These are phyloP conservation scores for Zopfia rhizophila DNA, from an alignment of 2,329 filamentous ascomycete species.

Conservation along the genomic window DNA sequence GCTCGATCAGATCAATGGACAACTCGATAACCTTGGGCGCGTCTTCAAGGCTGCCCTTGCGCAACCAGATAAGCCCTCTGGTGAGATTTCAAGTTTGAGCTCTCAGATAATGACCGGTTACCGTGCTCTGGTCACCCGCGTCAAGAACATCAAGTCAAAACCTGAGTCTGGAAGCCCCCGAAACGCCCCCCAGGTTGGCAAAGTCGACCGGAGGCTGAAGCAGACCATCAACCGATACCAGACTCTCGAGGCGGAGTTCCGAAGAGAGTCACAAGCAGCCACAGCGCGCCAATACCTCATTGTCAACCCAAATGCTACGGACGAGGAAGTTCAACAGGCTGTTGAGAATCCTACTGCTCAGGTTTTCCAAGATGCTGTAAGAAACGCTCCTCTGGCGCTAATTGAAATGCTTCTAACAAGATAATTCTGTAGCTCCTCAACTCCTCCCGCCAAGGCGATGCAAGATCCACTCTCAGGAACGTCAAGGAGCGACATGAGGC, in stretches of 20 bases:
- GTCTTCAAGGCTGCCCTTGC: conserved; percentile 78
- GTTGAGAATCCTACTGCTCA: conserved; percentile 79
- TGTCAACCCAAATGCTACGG: conserved; percentile 81
- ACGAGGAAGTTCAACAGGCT: conserved; percentile 80
- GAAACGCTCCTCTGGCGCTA: conserved; percentile 27
- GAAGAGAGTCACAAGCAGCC: conserved; percentile 82
- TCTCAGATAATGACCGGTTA: conserved; percentile 86
- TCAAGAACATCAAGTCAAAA: conserved; percentile 84
- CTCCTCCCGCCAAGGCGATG: conserved; percentile 82
- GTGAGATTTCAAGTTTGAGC: conserved; percentile 76
- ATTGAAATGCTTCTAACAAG: conserved; percentile 23
- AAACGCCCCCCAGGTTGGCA: conserved; percentile 83
- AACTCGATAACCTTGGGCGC: conserved; percentile 76
- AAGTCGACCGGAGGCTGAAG: conserved; percentile 82
- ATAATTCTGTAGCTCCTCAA: conserved; percentile 72
- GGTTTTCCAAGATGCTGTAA: conserved; percentile 83
- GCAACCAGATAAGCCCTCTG: conserved; percentile 77
- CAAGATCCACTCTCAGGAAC: conserved; percentile 79
- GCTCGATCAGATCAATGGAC: conserved; percentile 77
- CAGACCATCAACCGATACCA: conserved; percentile 84
- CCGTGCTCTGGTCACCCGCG: conserved; percentile 79
- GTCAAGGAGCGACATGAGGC: conserved; percentile 86
- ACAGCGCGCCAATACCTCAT: conserved; percentile 92
- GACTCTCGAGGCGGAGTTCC: conserved; percentile 80
- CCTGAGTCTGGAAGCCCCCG: conserved; percentile 77